Percentiles rank a stretch among this genome's conserved stretches.
Conservation (phyloP, 2,329 filamentous ascomycete species). For the Penicillium sp. region DNA sequence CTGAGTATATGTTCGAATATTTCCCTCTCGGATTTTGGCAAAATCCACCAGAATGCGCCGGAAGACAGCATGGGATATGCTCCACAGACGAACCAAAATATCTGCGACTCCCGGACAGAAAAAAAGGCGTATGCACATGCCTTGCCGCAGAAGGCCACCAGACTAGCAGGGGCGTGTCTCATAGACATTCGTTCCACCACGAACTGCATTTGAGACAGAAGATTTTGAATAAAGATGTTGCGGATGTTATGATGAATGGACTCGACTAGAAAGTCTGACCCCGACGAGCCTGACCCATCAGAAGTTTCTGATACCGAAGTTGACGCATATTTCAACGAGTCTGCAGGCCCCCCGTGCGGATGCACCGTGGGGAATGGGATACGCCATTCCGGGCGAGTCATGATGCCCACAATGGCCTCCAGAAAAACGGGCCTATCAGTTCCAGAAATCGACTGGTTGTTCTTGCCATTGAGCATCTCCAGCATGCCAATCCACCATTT, state of each 20-base stretch:
- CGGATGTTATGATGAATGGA: slow-evolving; percentile 84
- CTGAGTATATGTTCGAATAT: slow-evolving; percentile 51
- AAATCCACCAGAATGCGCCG: slow-evolving; percentile 67
- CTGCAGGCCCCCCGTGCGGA: slow-evolving; percentile 36
- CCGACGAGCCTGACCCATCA: slow-evolving; percentile 49
- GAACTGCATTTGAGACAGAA: slow-evolving; percentile 76
- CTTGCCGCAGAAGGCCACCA: slow-evolving; percentile 84
- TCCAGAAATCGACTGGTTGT: slow-evolving; percentile 71
- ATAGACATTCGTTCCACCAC: slow-evolving; percentile 86
- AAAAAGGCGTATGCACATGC: slow-evolving; percentile 90
- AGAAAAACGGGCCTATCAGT: slow-evolving; percentile 77
- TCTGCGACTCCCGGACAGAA: slow-evolving; percentile 84
- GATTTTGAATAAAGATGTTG: slow-evolving; percentile 77
- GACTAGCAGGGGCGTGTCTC: slow-evolving; percentile 62
- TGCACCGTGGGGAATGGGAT: slow-evolving; percentile 60
- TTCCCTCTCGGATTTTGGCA: slow-evolving; percentile 53
- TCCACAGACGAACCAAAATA: slow-evolving; percentile 76
- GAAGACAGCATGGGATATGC: slow-evolving; percentile 61
- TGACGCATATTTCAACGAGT: slow-evolving; percentile 36
- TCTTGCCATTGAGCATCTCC: slow-evolving; percentile 71
- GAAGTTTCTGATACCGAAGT: slow-evolving; percentile 53
- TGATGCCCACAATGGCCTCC: slow-evolving; percentile 72
- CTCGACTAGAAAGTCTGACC: slow-evolving; percentile 63
- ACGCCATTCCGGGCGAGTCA: slow-evolving; percentile 86
- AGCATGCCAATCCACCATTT: slow-evolving; percentile 85